Conservation (phyloP, 805 yeast species). For the Schizosaccharomyces cryophilus region DNA sequence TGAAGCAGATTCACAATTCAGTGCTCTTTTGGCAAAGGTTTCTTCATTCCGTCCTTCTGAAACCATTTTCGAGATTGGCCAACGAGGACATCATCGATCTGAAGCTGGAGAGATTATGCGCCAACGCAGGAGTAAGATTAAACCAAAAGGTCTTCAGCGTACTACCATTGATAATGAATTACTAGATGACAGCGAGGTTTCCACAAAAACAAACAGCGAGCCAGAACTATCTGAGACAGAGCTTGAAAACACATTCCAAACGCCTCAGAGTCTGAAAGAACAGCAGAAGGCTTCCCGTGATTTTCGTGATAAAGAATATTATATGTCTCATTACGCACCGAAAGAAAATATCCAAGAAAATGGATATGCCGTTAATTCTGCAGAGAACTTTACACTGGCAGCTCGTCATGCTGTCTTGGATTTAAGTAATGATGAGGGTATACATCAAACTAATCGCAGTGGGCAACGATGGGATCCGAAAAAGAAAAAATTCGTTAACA, state of each 20-base stretch:
- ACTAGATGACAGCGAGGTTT: not conserved
- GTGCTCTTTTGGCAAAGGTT: constrained; percentile 44
- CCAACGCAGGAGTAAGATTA: constrained; percentile 30
- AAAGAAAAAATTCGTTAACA: constrained; percentile 68
- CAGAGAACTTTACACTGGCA: constrained; percentile 35
- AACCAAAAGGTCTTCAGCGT: not conserved
- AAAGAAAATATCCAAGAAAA: constrained; percentile 55
- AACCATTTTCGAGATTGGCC: constrained; percentile 76
- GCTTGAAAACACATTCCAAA: not conserved
- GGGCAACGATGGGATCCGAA: constrained; percentile 72
- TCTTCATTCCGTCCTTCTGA: constrained; percentile 51
- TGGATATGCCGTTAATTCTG: constrained; percentile 26
- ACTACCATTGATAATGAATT: not conserved
- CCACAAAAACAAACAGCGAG: constrained; percentile 11
- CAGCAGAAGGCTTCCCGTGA: constrained; percentile 18
- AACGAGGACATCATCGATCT: constrained; percentile 26
- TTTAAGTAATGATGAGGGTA: constrained; percentile 39
- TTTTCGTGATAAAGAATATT: constrained; percentile 55
- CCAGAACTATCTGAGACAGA: constrained; percentile 23
- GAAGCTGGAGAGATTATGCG: constrained; percentile 63
- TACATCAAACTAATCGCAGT: not conserved
- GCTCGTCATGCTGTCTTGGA: constrained; percentile 77
- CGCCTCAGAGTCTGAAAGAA: too few relatives aligned
- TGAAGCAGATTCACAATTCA: constrained; percentile 33
- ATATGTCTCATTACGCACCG: constrained; percentile 76